Percentiles rank a stretch among this genome's conserved stretches.
phyloP scores from a whole-genome alignment of 179 eudicot genomes.

The Actinidia arguta region DNA sequence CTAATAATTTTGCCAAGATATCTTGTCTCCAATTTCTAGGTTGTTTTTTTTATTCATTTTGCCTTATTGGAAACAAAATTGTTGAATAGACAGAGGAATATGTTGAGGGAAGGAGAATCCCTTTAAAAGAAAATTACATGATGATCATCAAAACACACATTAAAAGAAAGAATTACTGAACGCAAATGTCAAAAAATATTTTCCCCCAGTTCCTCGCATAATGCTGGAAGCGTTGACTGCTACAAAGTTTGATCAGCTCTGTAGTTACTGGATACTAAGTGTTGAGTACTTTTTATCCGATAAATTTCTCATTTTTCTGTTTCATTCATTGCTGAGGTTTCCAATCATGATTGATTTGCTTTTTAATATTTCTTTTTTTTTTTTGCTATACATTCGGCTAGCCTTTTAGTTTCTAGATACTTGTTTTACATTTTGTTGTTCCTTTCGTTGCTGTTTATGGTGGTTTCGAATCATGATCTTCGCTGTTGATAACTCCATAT shows the following conservation, averaged over 20 bases:
- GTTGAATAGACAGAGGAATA: neutral
- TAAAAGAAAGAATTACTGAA: no score
- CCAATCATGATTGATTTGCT: neutral
- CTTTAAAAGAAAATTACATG: no score
- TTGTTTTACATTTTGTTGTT: neutral
- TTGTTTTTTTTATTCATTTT: neutral
- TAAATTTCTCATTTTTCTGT: neutral
- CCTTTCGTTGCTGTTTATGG: neutral
- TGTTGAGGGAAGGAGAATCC: no score
- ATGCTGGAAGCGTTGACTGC: neutral
- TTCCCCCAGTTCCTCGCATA: no score
- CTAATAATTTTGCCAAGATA: neutral
- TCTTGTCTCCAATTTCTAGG: neutral
- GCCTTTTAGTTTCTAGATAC: constrained; percentile 6
- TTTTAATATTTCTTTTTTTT: neutral
- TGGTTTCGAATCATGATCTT: neutral
- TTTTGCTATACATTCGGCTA: neutral
- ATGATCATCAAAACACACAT: no score
- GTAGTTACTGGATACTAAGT: neutral
- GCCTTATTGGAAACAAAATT: neutral
- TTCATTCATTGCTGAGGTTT: neutral
- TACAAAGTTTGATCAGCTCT: neutral
- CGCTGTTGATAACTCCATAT: neutral
- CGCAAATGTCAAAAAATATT: no score
- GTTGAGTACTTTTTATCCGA: neutral